Conservation (phyloP, 164 flowering plant genomes). For the Dillenia suffruticosa region DNA sequence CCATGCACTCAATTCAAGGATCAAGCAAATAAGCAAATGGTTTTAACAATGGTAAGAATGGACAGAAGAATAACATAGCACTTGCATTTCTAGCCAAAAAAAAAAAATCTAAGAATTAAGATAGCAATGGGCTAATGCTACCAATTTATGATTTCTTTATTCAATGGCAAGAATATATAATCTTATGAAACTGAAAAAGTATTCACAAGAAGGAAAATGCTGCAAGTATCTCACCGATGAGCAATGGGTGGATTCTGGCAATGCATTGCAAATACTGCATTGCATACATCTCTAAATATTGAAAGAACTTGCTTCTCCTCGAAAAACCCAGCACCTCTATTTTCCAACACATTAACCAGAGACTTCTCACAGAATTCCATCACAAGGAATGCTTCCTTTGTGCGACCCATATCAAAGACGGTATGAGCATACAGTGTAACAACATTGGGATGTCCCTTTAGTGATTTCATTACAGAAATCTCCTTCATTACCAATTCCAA, state of each 20-base stretch:
- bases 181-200: not conserved
- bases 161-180: too few species aligned
- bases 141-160: too few species aligned
- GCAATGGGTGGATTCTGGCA: conserved; percentile 91
- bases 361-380: conserved; percentile 98
- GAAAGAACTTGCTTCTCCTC: conserved; percentile 79
- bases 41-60: too few species aligned
- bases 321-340: conserved; percentile 81
- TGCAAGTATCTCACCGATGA: conserved; percentile 53
- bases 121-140: too few species aligned
- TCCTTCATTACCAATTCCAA: conserved; percentile 77
- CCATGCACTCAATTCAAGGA: too few species aligned
- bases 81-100: too few species aligned
- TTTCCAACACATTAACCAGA: conserved; percentile 83
- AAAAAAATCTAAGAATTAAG: too few species aligned
- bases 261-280: conserved; percentile 98
- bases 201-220: not conserved
- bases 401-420: conserved; percentile 82
- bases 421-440: conserved; percentile 66
- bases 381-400: conserved; percentile 84
- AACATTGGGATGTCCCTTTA: conserved; percentile 89
- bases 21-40: too few species aligned
- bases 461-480: conserved; percentile 81
- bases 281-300: conserved; percentile 91
- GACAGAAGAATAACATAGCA: too few species aligned